phyloP scores from a whole-genome alignment of 2,329 filamentous ascomycete genomes.

The Leptographium radiaticola region DNA sequence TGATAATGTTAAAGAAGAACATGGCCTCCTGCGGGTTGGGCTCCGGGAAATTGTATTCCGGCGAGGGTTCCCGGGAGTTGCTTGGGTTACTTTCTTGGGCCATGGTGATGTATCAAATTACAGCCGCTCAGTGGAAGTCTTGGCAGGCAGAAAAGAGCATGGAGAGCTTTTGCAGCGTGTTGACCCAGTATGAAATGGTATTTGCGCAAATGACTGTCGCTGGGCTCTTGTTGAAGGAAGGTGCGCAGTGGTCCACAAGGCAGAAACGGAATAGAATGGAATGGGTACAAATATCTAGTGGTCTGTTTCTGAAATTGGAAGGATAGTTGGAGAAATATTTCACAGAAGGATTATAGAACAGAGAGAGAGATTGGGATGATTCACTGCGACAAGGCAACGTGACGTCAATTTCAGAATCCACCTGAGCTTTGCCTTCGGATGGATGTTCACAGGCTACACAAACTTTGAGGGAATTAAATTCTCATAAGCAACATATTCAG shows the following conservation, averaged over 20 bases:
- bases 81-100: not conserved
- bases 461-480: no score
- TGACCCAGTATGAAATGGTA: no score
- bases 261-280: no score
- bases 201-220: no score
- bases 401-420: not conserved
- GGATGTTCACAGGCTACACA: not conserved
- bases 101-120: not conserved
- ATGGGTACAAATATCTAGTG: no score
- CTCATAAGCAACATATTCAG: not conserved
- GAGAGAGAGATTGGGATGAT: not conserved
- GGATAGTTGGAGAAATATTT: not conserved
- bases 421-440: not conserved
- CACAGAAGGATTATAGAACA: not conserved
- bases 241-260: no score
- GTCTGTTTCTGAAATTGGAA: no score
- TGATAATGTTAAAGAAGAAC: conserved; percentile 31
- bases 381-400: not conserved
- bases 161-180: no score
- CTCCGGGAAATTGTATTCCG: conserved; percentile 11
- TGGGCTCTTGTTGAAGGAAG: no score
- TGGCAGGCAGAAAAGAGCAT: not conserved
- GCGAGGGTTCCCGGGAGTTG: not conserved
- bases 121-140: not conserved
- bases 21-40: conserved; percentile 27